Evolutionary conservation across 2,329 filamentous ascomycete genomes (phyloP).

Genomic region (Aspergillus sp.): DNA sequence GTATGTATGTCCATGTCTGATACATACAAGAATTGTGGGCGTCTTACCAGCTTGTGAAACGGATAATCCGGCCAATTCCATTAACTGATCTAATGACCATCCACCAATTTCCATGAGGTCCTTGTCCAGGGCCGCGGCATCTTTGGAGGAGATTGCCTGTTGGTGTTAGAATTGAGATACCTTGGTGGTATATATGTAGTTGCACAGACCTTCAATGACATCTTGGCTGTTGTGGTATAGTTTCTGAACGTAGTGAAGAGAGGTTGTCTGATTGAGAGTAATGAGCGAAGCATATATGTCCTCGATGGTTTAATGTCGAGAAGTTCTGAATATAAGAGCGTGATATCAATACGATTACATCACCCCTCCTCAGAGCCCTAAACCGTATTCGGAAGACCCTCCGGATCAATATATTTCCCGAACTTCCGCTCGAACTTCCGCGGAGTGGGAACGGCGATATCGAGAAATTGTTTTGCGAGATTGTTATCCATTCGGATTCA

Average conservation of each 20-base stretch:
- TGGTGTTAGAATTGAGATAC: not conserved
- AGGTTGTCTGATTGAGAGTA: conserved; percentile 5
- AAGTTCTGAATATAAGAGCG: not conserved
- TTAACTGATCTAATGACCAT: conserved; percentile 92
- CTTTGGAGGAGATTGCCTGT: conserved; percentile 79
- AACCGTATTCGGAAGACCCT: conserved; percentile 4
- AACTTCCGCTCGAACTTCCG: conserved; percentile 19
- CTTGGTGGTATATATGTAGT: not conserved
- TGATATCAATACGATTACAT: conserved; percentile 12
- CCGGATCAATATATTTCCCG: conserved; percentile 24
- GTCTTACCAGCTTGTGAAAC: conserved; percentile 76
- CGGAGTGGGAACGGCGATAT: conserved; percentile 12
- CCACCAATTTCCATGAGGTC: conserved; percentile 83
- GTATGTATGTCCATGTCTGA: not conserved
- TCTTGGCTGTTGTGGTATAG: conserved; percentile 27
- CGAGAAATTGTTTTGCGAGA: not conserved
- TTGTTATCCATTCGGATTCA: conserved; percentile 1
- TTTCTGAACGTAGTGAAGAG: not conserved
- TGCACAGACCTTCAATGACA: conserved; percentile 36
- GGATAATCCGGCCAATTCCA: conserved; percentile 90
- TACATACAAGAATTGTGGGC: not conserved
- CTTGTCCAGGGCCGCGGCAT: conserved; percentile 80
- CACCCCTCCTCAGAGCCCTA: conserved; percentile 16
- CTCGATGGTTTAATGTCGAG: not conserved
- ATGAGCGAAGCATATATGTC: conserved; percentile 22